Conservation (phyloP, 1,139 yeast genomes). For the Debaryomyces robertsiae region DNA sequence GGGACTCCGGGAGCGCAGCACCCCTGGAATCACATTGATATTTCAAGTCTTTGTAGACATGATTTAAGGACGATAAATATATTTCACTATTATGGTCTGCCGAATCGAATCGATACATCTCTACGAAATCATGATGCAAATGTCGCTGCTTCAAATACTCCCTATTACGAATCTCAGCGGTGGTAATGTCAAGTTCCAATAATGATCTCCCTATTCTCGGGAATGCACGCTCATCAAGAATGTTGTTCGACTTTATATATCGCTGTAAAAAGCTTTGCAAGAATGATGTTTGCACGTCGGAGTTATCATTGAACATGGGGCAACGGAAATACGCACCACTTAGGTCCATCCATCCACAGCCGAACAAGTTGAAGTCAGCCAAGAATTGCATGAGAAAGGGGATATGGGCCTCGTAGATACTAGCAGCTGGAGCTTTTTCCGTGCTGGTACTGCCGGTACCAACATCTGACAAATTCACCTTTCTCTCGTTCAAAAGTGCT, state of each 20-base stretch:
- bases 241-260: conserved; percentile 26
- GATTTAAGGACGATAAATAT: conserved; percentile 59
- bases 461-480: conserved; percentile 22
- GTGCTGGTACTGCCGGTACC: conserved; percentile 4
- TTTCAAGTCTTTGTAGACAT: conserved; percentile 62
- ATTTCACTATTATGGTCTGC: conserved; percentile 22
- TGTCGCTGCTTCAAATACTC: conserved; percentile 43
- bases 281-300: neutral
- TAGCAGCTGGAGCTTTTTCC: neutral
- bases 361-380: conserved; percentile 79
- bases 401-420: conserved; percentile 72
- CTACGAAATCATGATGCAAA: conserved; percentile 53
- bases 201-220: conserved; percentile 62
- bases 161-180: conserved; percentile 62
- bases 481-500: conserved; percentile 57
- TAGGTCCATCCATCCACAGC: conserved; percentile 74
- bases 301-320: conserved; percentile 30
- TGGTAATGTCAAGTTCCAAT: conserved; percentile 69
- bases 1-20: conserved; percentile 22
- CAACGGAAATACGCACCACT: conserved; percentile 36
- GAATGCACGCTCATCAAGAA: conserved; percentile 27
- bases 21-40: conserved; percentile 52
- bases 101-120: conserved; percentile 18
- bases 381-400: conserved; percentile 77
- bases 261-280: conserved; percentile 22